Base-by-base conservation (phyloP, 176 grass and related monocot genomes). In the Cenchrus purpureus region DNA sequence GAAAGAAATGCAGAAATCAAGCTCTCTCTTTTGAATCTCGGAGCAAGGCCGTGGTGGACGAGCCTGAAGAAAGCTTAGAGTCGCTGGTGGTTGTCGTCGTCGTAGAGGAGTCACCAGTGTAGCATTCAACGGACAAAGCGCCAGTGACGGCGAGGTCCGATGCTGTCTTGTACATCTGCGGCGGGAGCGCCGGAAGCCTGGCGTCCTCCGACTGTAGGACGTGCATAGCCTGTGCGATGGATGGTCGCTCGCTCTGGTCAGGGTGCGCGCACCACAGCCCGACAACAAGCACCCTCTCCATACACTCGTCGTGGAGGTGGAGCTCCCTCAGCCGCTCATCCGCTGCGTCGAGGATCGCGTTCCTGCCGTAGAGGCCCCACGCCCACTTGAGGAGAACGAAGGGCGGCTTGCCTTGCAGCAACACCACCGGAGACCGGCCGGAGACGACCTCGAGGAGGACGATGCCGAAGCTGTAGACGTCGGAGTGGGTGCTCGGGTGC, bases 391-490 rank as follows among this genome's bases (percentile, higher is more conserved):
- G 20, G 50, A 89, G 49, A 14, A 52, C 37, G 44, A 49, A 71
- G 8, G 0, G 19, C 46, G 56, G 58, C 4, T 44, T 37, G 8
- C 25, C 58, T 37, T 71, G 22, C 34, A 10, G 66, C 15, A 59
- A 20, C 28, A 77, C 65, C 3, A 77, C 51, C 0, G 86, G 86
- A 5, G 25, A 8, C 60, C 90, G 69, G 22, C 90, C 83, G 5
- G 83, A 76, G 19, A 83, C 83, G 32, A 92, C 69, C 65, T 92
- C 90, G 22, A 92, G 45, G 34, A 84, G 58, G 1, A 92, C 86
- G 25, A 92, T 43, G 6, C 90, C 90, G n/a, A 89, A 92, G 57
- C 90, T 86, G 57, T 92, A 92, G 14, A 89, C 83, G 59, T 92
- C 90, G 4, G 86, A 70, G 42, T 89, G 37, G 29, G 78, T 83